These are phyloP conservation scores for Phytophthora tentaculata DNA, from an alignment of 352 stramenopile genomes.

Conservation along the genomic window DNA sequence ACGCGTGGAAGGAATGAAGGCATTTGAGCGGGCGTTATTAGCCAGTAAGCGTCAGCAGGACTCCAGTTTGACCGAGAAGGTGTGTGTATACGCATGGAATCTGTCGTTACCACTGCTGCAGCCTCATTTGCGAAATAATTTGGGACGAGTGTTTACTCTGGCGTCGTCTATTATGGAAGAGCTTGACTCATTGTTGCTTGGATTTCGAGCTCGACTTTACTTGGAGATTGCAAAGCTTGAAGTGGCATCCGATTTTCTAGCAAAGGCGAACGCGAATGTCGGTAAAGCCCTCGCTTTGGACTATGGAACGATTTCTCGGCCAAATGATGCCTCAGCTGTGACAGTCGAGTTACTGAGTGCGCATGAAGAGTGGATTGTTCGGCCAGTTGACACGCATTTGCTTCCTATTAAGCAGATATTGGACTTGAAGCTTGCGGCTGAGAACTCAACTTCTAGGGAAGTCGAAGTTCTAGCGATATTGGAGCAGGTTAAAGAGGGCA, in stretches of 20 bases:
- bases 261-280: conserved; percentile 74
- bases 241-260: conserved; percentile 80
- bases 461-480: conserved; percentile 62
- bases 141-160: conserved; percentile 75
- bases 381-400: conserved; percentile 74
- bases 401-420: conserved; percentile 66
- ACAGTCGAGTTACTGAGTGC: conserved; percentile 33
- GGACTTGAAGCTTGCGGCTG: conserved; percentile 63
- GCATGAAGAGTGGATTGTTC: conserved; percentile 32
- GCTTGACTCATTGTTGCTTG: conserved; percentile 79
- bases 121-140: conserved; percentile 64
- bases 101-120: conserved; percentile 82
- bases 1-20: conserved; percentile 76
- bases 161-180: conserved; percentile 73
- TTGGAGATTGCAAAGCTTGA: conserved; percentile 90
- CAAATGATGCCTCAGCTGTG: conserved; percentile 18
- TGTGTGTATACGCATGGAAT: conserved; percentile 87
- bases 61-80: conserved; percentile 75
- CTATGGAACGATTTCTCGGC: conserved; percentile 43
- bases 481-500: conserved; percentile 77
- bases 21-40: conserved; percentile 78
- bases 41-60: conserved; percentile 81
- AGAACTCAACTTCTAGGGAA: conserved; percentile 45
- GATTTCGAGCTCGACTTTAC: conserved; percentile 80
- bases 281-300: conserved; percentile 70